These are phyloP conservation scores for Colletotrichum incanum DNA, from an alignment of 2,329 filamentous ascomycete genomes.

Conservation along the genomic window DNA sequence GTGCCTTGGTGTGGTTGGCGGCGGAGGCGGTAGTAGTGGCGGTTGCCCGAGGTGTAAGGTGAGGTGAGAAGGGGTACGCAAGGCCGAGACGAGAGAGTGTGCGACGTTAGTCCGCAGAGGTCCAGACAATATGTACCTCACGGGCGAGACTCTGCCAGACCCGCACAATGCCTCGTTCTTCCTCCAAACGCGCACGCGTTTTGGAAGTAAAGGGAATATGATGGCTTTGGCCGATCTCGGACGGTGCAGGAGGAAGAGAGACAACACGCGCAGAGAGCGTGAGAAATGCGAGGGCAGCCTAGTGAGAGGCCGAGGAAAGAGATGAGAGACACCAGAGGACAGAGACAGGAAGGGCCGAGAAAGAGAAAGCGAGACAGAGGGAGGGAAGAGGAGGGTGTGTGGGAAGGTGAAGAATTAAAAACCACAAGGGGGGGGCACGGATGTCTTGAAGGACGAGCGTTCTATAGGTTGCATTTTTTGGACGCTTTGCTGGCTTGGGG, in stretches of 20 bases:
- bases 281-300: slow-evolving; percentile 21
- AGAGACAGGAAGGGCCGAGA: slow-evolving; percentile 11
- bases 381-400: slow-evolving; percentile 1
- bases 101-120: slow-evolving; percentile 34
- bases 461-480: slow-evolving; percentile 33
- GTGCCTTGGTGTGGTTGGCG: slow-evolving; percentile 6
- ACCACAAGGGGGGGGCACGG: slow-evolving; percentile 20
- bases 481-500: slow-evolving; percentile 20
- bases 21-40: neutral
- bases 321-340: slow-evolving; percentile 16
- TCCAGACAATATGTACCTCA: slow-evolving; percentile 44
- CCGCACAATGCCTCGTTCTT: slow-evolving; percentile 8
- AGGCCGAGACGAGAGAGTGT: slow-evolving; percentile 10
- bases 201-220: neutral
- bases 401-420: slow-evolving; percentile 42
- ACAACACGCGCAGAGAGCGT: slow-evolving; percentile 4
- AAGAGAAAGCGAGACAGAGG: slow-evolving; percentile 9
- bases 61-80: neutral
- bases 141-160: slow-evolving; percentile 25
- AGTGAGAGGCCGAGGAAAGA: slow-evolving; percentile 18
- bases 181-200: slow-evolving; percentile 15
- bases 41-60: neutral
- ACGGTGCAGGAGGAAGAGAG: slow-evolving; percentile 8
- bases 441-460: slow-evolving; percentile 36
- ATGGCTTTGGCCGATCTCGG: slow-evolving; percentile 13